Percentiles rank a stretch among this genome's conserved stretches.
These are phyloP conservation scores for Colletotrichum camelliae DNA, from an alignment of 2,329 filamentous ascomycete genomes.

Conservation along the genomic window DNA sequence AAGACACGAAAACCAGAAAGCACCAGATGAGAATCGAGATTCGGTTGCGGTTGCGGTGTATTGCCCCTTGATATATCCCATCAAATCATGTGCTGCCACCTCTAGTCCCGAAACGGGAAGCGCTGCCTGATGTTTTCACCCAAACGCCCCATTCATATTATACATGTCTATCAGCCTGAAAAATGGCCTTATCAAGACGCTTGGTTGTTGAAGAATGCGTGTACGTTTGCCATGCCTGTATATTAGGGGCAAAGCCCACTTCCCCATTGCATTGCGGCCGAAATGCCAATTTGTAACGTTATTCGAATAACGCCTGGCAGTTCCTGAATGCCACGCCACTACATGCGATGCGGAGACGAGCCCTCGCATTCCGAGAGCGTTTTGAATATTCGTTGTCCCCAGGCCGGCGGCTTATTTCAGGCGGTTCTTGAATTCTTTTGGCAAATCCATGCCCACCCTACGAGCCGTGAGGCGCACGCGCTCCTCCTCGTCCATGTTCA, in stretches of 20 bases:
- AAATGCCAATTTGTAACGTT: neutral
- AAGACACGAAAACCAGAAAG: neutral
- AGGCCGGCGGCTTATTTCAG: neutral
- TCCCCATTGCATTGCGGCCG: neutral
- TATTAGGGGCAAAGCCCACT: neutral
- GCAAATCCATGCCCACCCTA: conserved; percentile 89
- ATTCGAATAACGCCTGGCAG: neutral
- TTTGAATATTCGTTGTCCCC: neutral
- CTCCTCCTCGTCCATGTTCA: conserved; percentile 87
- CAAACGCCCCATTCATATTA: conserved; percentile 5
- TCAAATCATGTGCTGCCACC: neutral
- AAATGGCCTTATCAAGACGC: neutral
- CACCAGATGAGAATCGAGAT: neutral
- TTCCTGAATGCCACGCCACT: neutral
- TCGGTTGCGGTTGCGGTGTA: neutral
- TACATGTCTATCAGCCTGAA: neutral
- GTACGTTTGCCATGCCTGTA: neutral
- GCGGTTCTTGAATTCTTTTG: conserved; percentile 58
- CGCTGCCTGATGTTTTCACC: neutral
- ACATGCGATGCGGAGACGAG: neutral
- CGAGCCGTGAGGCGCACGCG: conserved; percentile 82
- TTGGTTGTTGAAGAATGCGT: neutral
- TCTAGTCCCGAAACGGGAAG: neutral
- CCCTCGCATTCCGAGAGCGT: neutral
- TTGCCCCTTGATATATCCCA: neutral